phyloP scores from a whole-genome alignment of 2,329 filamentous ascomycete genomes.

The Domatiomyces globalis region DNA sequence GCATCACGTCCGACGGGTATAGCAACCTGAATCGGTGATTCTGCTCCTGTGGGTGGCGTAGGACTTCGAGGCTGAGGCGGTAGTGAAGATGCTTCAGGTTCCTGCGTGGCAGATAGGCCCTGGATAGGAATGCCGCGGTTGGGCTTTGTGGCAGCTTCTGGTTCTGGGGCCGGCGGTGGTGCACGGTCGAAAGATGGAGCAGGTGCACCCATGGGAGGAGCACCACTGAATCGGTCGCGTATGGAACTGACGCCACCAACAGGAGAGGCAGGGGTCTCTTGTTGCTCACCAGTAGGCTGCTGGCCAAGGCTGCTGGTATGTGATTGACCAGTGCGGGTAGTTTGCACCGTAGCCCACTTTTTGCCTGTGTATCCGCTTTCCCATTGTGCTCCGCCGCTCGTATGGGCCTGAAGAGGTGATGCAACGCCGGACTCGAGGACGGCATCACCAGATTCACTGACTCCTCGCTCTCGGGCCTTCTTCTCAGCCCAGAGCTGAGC shows the following conservation, averaged over 20 bases:
- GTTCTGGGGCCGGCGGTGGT: constrained; percentile 45
- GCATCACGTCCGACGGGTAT: constrained; percentile 55
- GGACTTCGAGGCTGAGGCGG: constrained; percentile 30
- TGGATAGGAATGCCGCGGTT: constrained; percentile 64
- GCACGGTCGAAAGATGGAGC: constrained; percentile 25
- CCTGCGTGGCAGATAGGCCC: constrained; percentile 50
- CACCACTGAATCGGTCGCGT: constrained; percentile 68
- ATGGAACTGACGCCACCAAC: constrained; percentile 57
- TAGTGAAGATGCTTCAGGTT: constrained; percentile 30
- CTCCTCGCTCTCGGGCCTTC: constrained; percentile 64
- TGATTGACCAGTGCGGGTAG: constrained; percentile 54
- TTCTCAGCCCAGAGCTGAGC: constrained; percentile 96
- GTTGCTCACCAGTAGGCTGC: constrained; percentile 50
- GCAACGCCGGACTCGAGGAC: constrained; percentile 29
- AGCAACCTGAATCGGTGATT: constrained; percentile 72
- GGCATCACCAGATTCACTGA: constrained; percentile 38
- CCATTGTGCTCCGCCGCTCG: constrained; percentile 63
- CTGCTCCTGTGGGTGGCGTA: constrained; percentile 36
- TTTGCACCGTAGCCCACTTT: constrained; percentile 74
- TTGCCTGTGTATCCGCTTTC: constrained; percentile 86
- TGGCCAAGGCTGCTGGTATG: constrained; percentile 35
- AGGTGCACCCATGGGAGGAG: constrained; percentile 50
- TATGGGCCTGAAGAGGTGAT: constrained; percentile 50
- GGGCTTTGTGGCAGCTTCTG: constrained; percentile 52
- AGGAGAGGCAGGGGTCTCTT: constrained; percentile 41